Evolutionary conservation across 1,284 basidiomycete genomes (phyloP), one percentile per base, ranked within the genome.

Genomic region (Tetrapyrgos nigripes): DNA sequence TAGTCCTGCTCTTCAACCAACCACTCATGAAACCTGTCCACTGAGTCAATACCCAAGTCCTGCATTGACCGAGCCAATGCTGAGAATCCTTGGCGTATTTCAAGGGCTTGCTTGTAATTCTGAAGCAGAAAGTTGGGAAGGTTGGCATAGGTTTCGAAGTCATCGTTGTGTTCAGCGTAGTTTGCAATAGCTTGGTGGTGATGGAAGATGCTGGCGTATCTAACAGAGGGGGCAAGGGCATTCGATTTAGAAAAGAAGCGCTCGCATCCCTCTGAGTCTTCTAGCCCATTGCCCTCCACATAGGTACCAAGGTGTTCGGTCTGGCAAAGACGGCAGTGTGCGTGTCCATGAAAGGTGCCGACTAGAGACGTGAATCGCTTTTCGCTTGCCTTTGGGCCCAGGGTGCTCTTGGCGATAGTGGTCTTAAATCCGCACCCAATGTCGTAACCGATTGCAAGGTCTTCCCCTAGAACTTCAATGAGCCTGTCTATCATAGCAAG

Each of bases 31-130:
- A 70, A n/a, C 60, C 57, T 3, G 33, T 26, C 2, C 29, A n/a
- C 21, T n/a, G 56, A 54, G 0, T 51, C 35, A 14, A 68, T 57
- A 1, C 60, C 57, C 10, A 59, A 58, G 11, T 61, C 57, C 28
- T 43, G 27, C 65, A 66, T 66, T 9, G 64, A 47, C 14, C 51
- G n/a, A 21, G 60, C 35, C 8, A 72, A 55, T 2, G 55, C 54
- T 1, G 33, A 13, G 24, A 61, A 31, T 1, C 57, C 56, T 3
- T 45, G 29, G 6, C 69, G 31, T 28, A 71, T 63, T 8, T 67
- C 58, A 1, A 70, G 52, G 2, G 70, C 72, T 50, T 72, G 70
- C 45, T 62, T 61, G 55, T 72, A 72, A 58, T 71, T 70, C 44
- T 66, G 63, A n/a, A n/a, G n/a, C n/a, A n/a, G n/a, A n/a, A n/a